Evolutionary conservation across 2,329 filamentous ascomycete genomes (phyloP).

Genomic region (Colletotrichum agaves): DNA sequence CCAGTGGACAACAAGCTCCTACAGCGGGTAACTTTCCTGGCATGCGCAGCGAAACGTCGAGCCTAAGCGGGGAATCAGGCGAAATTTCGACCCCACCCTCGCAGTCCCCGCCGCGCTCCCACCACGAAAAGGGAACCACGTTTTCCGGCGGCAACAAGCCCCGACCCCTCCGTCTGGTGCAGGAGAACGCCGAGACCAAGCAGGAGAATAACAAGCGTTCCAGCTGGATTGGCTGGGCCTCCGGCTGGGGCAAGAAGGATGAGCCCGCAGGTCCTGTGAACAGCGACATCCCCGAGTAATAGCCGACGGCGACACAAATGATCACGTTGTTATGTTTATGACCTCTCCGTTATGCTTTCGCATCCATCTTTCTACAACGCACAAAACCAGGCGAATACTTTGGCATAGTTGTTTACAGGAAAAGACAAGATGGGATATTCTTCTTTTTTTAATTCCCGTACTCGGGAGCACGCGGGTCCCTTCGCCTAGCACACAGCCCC

Average conservation of each 20-base stretch:
- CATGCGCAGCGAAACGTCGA: constrained; percentile 73
- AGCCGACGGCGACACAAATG: neutral
- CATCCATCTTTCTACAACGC: constrained; percentile 10
- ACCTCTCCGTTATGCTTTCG: constrained; percentile 24
- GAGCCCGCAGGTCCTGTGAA: constrained; percentile 44
- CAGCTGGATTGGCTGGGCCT: constrained; percentile 73
- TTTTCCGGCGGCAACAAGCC: constrained; percentile 78
- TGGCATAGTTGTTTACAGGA: constrained; percentile 21
- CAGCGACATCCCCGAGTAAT: constrained; percentile 38
- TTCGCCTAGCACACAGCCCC: constrained; percentile 16
- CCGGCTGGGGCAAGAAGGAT: constrained; percentile 62
- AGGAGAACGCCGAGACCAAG: constrained; percentile 73
- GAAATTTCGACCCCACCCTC: constrained; percentile 57
- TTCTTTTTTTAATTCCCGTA: neutral
- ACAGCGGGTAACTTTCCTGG: constrained; percentile 75
- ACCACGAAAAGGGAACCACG: constrained; percentile 66
- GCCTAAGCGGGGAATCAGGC: constrained; percentile 75
- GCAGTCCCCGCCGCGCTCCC: constrained; percentile 64
- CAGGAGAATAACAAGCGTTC: constrained; percentile 65
- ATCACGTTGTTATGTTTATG: constrained; percentile 36
- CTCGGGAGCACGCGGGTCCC: neutral
- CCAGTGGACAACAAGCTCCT: constrained; percentile 58
- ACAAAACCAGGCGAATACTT: constrained; percentile 15
- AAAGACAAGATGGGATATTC: constrained; percentile 21
- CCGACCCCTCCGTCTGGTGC: constrained; percentile 85